Evolutionary conservation across 805 yeast species (phyloP), one percentile per base, ranked within the genome.

Genomic region (Pichia deserticola): DNA sequence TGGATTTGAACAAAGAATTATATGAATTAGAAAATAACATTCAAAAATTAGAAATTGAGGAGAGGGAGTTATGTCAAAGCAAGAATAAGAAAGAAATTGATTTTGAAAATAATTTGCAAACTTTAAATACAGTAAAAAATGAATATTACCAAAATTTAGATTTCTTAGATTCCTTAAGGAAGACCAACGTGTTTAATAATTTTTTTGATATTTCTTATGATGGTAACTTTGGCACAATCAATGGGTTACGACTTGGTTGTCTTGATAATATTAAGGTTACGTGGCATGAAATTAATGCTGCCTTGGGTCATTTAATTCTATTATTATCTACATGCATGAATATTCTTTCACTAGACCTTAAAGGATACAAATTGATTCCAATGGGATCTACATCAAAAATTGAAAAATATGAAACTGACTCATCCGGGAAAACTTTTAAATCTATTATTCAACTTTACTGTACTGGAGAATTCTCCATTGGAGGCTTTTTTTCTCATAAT

Each of bases 281-380:
- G 2, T 89, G 96, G 95, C 79, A 87, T 48, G 98, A 90, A 58
- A 83, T 89, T 40, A 90, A 89, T 61, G 93, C 95, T 2, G 97
- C 95, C 0, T 67, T 90, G 58, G 98, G 98, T 0, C 96, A 90
- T 56, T 69, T 90, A 2, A 77, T 87, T 2, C 67, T 89, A 11
- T 65, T 92, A 20, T 62, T 90, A 33, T 74, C 83, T 0, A 86
- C 92, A 1, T 73, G 89, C 3, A 66, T 78, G 1, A 69, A 78
- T 11, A 72, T 82, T 41, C 70, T 89, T 33, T 72, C 77, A 8
- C 63, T 88, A 29, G 72, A 73, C 34, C 61, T 87, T 8, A 68
- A 70, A 0, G 78, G 79, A 4, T 90, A 86, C 63, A 77, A 76
- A 52, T 65, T 90, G 15, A 75, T 81, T 27, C 96, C 97, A 0